Evolutionary conservation across 2,329 filamentous ascomycete genomes (phyloP).

Genomic region (Botrytis deweyae): DNA sequence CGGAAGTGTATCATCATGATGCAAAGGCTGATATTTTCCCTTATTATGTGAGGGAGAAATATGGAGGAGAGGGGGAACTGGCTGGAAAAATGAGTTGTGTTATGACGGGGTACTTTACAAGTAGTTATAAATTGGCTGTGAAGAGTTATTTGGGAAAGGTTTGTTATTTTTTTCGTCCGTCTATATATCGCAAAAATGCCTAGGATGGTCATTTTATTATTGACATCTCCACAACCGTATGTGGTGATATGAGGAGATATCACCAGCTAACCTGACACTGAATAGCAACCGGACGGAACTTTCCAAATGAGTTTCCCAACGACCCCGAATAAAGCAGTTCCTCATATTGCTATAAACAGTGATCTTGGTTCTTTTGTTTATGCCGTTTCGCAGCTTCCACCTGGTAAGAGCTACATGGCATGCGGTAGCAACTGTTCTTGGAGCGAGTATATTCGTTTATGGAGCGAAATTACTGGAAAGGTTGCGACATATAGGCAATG

Average conservation of each 20-base stretch:
- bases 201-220: neutral
- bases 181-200: neutral
- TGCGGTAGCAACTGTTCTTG: constrained; percentile 26
- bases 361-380: constrained; percentile 43
- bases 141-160: constrained; percentile 50
- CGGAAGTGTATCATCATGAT: constrained; percentile 53
- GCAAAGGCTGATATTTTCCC: constrained; percentile 48
- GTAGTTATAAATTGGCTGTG: constrained; percentile 49
- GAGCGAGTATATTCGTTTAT: constrained; percentile 27
- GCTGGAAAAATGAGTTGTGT: constrained; percentile 49
- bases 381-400: constrained; percentile 33
- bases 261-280: neutral
- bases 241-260: neutral
- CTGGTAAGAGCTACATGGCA: constrained; percentile 31
- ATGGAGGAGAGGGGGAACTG: constrained; percentile 42
- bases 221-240: neutral
- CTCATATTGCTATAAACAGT: constrained; percentile 45
- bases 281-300: constrained; percentile 44
- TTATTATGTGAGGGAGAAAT: constrained; percentile 41
- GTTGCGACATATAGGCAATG: constrained; percentile 25
- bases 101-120: constrained; percentile 41
- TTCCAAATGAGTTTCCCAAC: constrained; percentile 51
- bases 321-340: constrained; percentile 41
- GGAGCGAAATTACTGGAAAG: constrained; percentile 26
- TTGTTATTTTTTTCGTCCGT: constrained; percentile 22